These are phyloP conservation scores for Termitomyces sp. DNA, from an alignment of 768 basidiomycete genomes.

Conservation along the genomic window DNA sequence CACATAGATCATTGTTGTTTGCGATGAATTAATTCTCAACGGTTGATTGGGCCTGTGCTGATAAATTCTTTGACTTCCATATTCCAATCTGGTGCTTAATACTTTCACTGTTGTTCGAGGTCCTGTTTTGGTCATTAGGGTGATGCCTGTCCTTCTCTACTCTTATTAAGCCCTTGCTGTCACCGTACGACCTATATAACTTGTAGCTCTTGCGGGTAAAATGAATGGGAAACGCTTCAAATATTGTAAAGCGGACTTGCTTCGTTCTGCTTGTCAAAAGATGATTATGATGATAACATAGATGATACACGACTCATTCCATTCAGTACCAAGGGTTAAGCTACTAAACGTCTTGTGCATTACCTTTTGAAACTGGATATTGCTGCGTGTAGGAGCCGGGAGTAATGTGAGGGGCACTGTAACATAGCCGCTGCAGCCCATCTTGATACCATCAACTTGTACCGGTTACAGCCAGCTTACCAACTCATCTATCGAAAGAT, in stretches of 20 bases:
- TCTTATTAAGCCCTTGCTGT: neutral
- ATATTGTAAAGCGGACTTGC: neutral
- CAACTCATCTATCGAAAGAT: neutral
- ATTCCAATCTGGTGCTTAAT: conserved; percentile 33
- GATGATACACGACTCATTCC: neutral
- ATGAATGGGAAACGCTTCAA: conserved; percentile 10
- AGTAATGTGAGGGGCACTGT: no score
- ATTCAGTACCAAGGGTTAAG: neutral
- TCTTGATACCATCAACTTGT: neutral
- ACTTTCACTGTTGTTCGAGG: conserved; percentile 27
- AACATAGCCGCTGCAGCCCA: no score
- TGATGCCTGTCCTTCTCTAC: conserved; percentile 11
- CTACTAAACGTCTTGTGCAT: neutral
- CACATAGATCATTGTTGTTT: conserved; percentile 22
- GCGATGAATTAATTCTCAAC: conserved; percentile 17
- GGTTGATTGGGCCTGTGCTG: conserved; percentile 26
- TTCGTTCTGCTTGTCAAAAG: neutral
- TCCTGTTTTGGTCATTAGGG: conserved; percentile 22
- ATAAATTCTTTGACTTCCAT: conserved; percentile 24
- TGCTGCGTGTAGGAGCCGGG: neutral
- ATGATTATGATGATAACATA: neutral
- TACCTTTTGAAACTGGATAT: neutral
- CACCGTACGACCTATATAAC: neutral
- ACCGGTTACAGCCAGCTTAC: no score
- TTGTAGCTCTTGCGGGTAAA: conserved; percentile 6